Base-by-base conservation (phyloP, 768 basidiomycete species). In the Cubamyces sp. region DNA sequence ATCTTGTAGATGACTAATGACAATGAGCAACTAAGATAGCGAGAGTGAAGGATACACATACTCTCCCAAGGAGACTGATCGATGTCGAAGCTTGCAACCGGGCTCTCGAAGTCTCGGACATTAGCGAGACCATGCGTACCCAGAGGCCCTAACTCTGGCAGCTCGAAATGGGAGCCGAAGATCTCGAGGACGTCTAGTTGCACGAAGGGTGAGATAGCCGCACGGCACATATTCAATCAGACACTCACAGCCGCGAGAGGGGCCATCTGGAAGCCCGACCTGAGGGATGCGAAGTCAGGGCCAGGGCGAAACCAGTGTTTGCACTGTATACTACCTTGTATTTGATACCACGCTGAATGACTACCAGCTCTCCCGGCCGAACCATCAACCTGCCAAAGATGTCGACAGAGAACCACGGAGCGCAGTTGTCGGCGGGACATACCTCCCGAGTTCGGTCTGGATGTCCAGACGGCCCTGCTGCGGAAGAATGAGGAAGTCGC, bases 391-490 rank as follows among this genome's bases (percentile, higher is more conserved):
- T 86, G 41, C 19, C 19, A 56, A 12, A 51, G 11, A 9, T 4
- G 28, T 57, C 16, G 12, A 48, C 6, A 46, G 0, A 23, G 7
- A 63, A 28, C 28, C 23, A 23, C 46, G 15, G 34, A 3, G 34
- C 4, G 5, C 19, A 26, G 48, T 15, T 15, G 14, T 15, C 1
- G 12, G 12, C 28, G 48, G 2, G 48, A 75, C 83, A 65, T 65
- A 86, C 86, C 79, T 84, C 54, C 87, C 87, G 62, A 85, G 82
- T 71, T 90, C 87, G 2, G 87, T 88, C 71, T 87, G 86, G 43
- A 90, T 81, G 68, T 88, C 86, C 64, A 89, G 73, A 14, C 86
- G 77, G 5, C 87, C 87, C 68, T 83, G 79, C 69, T 87, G 82
- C 9, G 87, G 87, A 18, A 88, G 74, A 67, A 90, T 84, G 69